phyloP scores from a whole-genome alignment of 208 protist species.

The Novymonas esmeraldas region DNA sequence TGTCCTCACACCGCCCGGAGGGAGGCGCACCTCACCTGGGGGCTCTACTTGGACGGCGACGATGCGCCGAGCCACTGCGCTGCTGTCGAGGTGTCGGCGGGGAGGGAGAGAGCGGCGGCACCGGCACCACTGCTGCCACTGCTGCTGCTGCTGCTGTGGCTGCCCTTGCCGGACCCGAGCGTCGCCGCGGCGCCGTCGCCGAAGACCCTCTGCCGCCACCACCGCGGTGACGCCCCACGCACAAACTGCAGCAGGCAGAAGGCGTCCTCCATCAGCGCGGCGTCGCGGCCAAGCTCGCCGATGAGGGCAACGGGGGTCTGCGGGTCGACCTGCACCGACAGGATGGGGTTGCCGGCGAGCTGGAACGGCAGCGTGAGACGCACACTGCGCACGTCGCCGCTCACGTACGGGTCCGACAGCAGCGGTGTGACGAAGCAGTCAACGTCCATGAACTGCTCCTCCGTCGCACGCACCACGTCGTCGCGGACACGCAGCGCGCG shows the following conservation, averaged over 20 bases:
- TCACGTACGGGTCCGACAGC: conserved; percentile 72
- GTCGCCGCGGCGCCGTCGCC: conserved; percentile 11
- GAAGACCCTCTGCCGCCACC: conserved; percentile 56
- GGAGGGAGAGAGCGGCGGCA: background rate
- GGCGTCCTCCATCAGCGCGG: conserved; percentile 83
- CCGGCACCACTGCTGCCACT: background rate
- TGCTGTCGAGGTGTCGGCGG: background rate
- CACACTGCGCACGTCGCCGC: conserved; percentile 68
- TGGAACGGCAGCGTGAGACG: conserved; percentile 71
- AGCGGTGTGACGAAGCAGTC: conserved; percentile 84
- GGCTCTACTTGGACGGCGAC: background rate
- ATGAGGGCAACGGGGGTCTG: conserved; percentile 68
- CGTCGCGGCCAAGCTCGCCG: conserved; percentile 82
- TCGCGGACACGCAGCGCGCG: conserved; percentile 76
- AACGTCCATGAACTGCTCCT: conserved; percentile 88
- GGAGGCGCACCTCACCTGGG: background rate
- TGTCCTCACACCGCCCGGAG: no score
- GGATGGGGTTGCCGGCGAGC: conserved; percentile 85
- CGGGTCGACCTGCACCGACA: conserved; percentile 77
- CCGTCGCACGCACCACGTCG: conserved; percentile 72
- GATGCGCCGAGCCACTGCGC: background rate
- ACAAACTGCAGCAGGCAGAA: conserved; percentile 85
- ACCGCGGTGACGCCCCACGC: conserved; percentile 66
- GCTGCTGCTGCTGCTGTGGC: background rate
- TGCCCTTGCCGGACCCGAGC: background rate